Evolutionary conservation across 108 stramenopile species (phyloP).

Genomic region (Schizochytrium sp.): DNA sequence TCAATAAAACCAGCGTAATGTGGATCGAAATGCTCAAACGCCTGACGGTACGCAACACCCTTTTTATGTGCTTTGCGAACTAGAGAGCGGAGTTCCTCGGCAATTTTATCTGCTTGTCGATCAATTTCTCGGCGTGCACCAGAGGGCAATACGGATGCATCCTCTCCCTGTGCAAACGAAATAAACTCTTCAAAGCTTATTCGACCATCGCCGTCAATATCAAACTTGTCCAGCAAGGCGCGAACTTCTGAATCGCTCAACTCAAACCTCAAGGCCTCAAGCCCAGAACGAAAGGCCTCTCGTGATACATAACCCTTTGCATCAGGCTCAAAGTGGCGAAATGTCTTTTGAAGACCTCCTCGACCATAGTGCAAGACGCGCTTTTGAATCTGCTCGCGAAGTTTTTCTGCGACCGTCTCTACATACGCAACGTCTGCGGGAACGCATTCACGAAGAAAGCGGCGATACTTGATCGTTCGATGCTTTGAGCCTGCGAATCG

Average conservation of each 20-base stretch:
- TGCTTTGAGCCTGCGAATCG: conserved; percentile 5
- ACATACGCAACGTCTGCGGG: not conserved
- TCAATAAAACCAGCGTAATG: conserved; percentile 40
- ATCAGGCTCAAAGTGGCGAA: conserved; percentile 33
- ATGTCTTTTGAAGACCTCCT: conserved; percentile 8
- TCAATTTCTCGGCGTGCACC: not conserved
- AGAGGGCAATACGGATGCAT: not conserved
- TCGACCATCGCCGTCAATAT: conserved; percentile 61
- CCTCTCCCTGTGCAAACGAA: conserved; percentile 40
- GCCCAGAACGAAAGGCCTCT: not conserved
- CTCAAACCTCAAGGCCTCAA: not conserved
- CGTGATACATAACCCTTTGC: conserved; percentile 13
- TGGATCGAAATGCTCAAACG: conserved; percentile 64
- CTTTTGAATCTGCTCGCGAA: not conserved
- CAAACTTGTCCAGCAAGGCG: conserved; percentile 64
- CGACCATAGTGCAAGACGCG: conserved; percentile 6
- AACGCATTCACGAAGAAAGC: not conserved
- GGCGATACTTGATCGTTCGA: conserved; percentile 3
- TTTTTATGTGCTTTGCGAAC: conserved; percentile 43
- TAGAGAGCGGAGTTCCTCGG: conserved; percentile 13
- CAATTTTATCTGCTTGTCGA: not conserved
- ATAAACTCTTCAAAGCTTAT: conserved; percentile 64
- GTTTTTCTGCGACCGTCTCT: conserved; percentile 51
- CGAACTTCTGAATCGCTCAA: conserved; percentile 56
- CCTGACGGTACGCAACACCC: conserved; percentile 12